A percentile compares a stretch with the other conserved stretches of the same genome.
phyloP scores from a whole-genome alignment of 306 rosid genomes.

The Cucumis sativus region Cucumber_9930_V3 NC_026659.2:26293001-26293500 shows the following conservation, averaged over 20 bases:
- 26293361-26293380: conserved; percentile 69
- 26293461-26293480: conserved; percentile 37
- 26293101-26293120: conserved; percentile 62
- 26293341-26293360: conserved; percentile 88
- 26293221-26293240: conserved; percentile 68
- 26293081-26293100: conserved; percentile 32
- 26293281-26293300: conserved; percentile 72
- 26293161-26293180: conserved; percentile 83
- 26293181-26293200: conserved; percentile 91
- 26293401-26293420: conserved; percentile 99
- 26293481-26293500: conserved; percentile 63
- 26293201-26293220: conserved; percentile 83
- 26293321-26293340: conserved; percentile 61
- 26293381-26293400: conserved; percentile 54
- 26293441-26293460: conserved; percentile 17
- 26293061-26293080: conserved; percentile 36
- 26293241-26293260: conserved; percentile 76
- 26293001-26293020: neutral
- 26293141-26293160: conserved; percentile 74
- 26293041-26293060: conserved; percentile 28
- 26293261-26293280: conserved; percentile 78
- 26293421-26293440: conserved; percentile 57
- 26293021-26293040: neutral
- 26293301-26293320: conserved; percentile 78
- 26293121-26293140: conserved; percentile 73